Evolutionary conservation across 2,329 filamentous ascomycete genomes (phyloP).

Genomic region (Diaporthe sp.): DNA sequence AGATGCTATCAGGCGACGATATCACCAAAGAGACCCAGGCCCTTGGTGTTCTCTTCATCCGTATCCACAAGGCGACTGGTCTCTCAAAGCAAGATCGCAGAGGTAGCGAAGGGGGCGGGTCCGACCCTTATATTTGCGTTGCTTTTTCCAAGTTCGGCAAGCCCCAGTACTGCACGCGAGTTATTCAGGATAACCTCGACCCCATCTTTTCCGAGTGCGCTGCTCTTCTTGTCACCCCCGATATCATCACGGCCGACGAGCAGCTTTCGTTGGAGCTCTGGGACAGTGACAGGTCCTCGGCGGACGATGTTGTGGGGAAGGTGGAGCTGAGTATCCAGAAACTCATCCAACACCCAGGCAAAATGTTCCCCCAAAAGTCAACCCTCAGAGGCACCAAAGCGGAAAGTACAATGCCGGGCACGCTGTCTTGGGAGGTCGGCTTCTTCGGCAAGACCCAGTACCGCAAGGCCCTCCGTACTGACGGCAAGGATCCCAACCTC

Average conservation of each 20-base stretch:
- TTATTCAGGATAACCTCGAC: constrained; percentile 95
- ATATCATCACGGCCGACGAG: constrained; percentile 93
- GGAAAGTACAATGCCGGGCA: constrained; percentile 90
- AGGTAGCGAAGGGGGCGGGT: constrained; percentile 87
- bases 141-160: constrained; percentile 97
- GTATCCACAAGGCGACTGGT: constrained; percentile 88
- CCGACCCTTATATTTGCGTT: constrained; percentile 95
- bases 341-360: constrained; percentile 92
- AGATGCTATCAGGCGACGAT: constrained; percentile 91
- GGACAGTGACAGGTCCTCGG: constrained; percentile 93
- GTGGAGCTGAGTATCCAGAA: constrained; percentile 94
- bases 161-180: constrained; percentile 96
- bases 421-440: constrained; percentile 96
- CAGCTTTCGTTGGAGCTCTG: constrained; percentile 94
- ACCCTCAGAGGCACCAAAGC: constrained; percentile 86
- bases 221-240: constrained; percentile 87
- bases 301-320: constrained; percentile 96
- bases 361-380: constrained; percentile 91
- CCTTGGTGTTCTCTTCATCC: constrained; percentile 90
- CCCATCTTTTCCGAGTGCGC: constrained; percentile 92
- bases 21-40: constrained; percentile 91
- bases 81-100: constrained; percentile 92
- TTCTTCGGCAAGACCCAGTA: constrained; percentile 95
- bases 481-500: constrained; percentile 85
- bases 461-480: constrained; percentile 84